Conservation (phyloP, 306 rosid genomes). For the Psophocarpus tetragonolobus region DNA sequence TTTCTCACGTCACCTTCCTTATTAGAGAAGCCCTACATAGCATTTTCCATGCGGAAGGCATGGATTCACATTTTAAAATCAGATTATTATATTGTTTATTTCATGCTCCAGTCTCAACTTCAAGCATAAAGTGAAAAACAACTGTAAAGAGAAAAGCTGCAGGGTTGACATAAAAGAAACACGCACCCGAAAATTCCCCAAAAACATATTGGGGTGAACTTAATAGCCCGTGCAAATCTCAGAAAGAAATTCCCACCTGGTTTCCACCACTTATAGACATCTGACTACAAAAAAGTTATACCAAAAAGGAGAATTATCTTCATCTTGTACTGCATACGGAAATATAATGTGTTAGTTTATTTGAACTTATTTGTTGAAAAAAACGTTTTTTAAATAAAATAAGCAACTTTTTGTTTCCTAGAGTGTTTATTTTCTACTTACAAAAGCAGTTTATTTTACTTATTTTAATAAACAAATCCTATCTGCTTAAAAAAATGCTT, state of each 20-base stretch:
- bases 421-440: too few species aligned
- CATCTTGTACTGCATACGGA: background rate
- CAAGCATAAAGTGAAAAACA: background rate
- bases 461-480: too few species aligned
- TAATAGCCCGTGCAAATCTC: conserved; percentile 71
- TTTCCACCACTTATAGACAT: conserved; percentile 88
- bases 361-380: too few species aligned
- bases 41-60: conserved; percentile 19
- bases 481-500: too few species aligned
- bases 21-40: background rate
- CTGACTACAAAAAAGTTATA: conserved; percentile 54
- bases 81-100: conserved; percentile 4
- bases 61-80: conserved; percentile 11
- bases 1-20: background rate
- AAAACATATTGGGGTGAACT: conserved; percentile 74
- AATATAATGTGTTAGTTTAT: too few species aligned
- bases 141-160: background rate
- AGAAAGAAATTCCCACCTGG: conserved; percentile 69
- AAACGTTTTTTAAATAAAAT: too few species aligned
- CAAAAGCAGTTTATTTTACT: too few species aligned
- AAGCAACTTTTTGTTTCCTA: too few species aligned
- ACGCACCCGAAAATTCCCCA: conserved; percentile 94
- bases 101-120: conserved; percentile 2
- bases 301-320: conserved; percentile 30
- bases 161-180: conserved; percentile 3